A percentile compares a stretch with the other conserved stretches of the same genome.
Conservation (phyloP, 2,329 filamentous ascomycete genomes). For the Leptographium wingfieldii region DNA sequence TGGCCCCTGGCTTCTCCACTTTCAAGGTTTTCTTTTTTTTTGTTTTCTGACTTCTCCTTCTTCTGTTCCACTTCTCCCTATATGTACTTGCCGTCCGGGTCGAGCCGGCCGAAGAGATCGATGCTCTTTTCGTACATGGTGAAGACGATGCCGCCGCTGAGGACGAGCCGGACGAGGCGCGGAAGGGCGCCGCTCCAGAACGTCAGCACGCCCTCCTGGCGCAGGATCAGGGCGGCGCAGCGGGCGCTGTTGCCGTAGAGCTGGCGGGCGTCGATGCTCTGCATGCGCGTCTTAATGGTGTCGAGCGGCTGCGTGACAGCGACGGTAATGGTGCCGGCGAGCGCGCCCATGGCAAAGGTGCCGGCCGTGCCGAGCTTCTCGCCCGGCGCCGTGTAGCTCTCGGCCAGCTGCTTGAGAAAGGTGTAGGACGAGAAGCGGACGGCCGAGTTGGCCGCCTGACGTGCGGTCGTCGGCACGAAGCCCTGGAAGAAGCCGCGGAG, state of each 20-base stretch:
- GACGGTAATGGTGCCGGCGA: constrained; percentile 86
- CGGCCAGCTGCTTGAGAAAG: constrained; percentile 77
- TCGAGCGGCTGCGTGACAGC: constrained; percentile 66
- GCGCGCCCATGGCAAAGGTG: constrained; percentile 82
- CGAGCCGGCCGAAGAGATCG: constrained; percentile 65
- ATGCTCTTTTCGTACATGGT: constrained; percentile 98
- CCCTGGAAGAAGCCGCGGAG: constrained; percentile 92
- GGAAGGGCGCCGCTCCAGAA: constrained; percentile 93
- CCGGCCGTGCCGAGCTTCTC: constrained; percentile 83
- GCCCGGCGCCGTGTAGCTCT: constrained; percentile 82
- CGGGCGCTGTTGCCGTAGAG: constrained; percentile 79
- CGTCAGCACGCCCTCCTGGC: constrained; percentile 76
- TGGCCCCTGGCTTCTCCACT: not conserved
- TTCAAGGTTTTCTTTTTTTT: not conserved
- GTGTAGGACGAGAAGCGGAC: constrained; percentile 87
- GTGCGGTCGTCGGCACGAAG: constrained; percentile 85
- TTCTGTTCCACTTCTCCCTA: not conserved
- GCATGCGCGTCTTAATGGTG: constrained; percentile 96
- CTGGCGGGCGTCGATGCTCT: constrained; percentile 73
- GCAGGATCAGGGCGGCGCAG: constrained; percentile 73
- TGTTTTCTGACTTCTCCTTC: not conserved
- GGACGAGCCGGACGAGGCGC: constrained; percentile 66
- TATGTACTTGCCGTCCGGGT: constrained; percentile 76
- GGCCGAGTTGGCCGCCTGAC: constrained; percentile 90
- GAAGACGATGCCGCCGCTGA: constrained; percentile 95